Base-by-base conservation (phyloP, 164 flowering plant species). In the Stephania yunnanensis region DNA sequence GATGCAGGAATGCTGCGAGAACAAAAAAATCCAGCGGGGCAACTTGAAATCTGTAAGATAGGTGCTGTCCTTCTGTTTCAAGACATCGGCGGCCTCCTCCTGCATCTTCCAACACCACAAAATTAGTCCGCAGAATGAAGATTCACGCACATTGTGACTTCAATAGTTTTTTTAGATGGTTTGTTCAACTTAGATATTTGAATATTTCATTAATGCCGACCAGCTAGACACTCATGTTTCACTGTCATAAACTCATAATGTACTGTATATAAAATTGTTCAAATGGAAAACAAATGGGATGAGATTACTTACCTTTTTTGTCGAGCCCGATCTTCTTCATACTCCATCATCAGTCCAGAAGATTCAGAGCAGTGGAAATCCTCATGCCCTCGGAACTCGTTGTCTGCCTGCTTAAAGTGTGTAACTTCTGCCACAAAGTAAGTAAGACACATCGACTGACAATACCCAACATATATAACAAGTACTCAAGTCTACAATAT, bases 351-450 rank as follows among this genome's bases (percentile, higher is more conserved):
- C 42, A 36, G 42, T 36, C 42, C 42, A 89, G 94, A 92, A 85
- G 87, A 80, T 85, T 93, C 96, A 86, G 92, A 83, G 87, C 75
- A 88, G 81, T 66, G 17, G 83, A 87, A 81, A 85, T 90, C 97
- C 83, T 89, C 95, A 53, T 90, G 90, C 83, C 97, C 96, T 85
- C 91, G 86, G 84, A 84, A 84, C 73, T 93, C 97, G 74, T 79
- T 46, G 85, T 89, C 91, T 79, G 86, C 96, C 97, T 95, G 94
- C 97, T 90, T 77, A 91, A 87, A 92, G 92, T 87, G 83, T 86
- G 92, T 82, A 87, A 92, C 96, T 89, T 94, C 97, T 92, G 98
- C 97, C 94, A 92, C 84, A 87, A 87, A 58, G 97, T 95, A 95
- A 91, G 98, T 92, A 91, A 92, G 93, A 88, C 91, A 85, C 89